These are phyloP conservation scores for Quillaja saponaria DNA, from an alignment of 306 rosid genomes.

Conservation along the genomic window DNA sequence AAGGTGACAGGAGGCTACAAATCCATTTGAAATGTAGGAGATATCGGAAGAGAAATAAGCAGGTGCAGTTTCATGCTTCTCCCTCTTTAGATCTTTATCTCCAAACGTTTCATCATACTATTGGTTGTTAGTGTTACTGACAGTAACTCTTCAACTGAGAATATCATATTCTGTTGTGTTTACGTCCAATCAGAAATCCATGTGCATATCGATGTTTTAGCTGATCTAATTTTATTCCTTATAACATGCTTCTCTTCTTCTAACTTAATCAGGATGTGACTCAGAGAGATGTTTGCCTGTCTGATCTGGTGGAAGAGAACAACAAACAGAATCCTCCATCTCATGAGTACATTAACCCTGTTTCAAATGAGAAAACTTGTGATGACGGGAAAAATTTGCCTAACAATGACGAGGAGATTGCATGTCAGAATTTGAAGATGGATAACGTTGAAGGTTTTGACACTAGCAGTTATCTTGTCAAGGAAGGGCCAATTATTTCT, in stretches of 20 bases:
- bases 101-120: constrained; percentile 14
- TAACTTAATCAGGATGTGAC: constrained; percentile 38
- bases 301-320: constrained; percentile 38
- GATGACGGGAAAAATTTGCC: constrained; percentile 32
- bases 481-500: constrained; percentile 40
- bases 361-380: constrained; percentile 37
- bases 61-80: constrained; percentile 44
- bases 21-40: constrained; percentile 73
- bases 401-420: constrained; percentile 37
- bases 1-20: constrained; percentile 70
- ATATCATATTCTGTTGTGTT: constrained; percentile 21
- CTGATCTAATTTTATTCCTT: constrained; percentile 18
- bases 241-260: constrained; percentile 21
- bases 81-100: constrained; percentile 13
- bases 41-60: constrained; percentile 57
- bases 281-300: constrained; percentile 40
- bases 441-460: constrained; percentile 42
- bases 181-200: constrained; percentile 14
- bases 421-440: constrained; percentile 32
- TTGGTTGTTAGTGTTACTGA: too few species aligned
- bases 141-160: too few species aligned
- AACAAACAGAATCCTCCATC: constrained; percentile 36
- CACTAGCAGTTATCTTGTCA: constrained; percentile 37
- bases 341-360: constrained; percentile 39
- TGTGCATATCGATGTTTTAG: constrained; percentile 12